phyloP scores from a whole-genome alignment of 2,329 filamentous ascomycete species.

The Trichophyton simii region DNA sequence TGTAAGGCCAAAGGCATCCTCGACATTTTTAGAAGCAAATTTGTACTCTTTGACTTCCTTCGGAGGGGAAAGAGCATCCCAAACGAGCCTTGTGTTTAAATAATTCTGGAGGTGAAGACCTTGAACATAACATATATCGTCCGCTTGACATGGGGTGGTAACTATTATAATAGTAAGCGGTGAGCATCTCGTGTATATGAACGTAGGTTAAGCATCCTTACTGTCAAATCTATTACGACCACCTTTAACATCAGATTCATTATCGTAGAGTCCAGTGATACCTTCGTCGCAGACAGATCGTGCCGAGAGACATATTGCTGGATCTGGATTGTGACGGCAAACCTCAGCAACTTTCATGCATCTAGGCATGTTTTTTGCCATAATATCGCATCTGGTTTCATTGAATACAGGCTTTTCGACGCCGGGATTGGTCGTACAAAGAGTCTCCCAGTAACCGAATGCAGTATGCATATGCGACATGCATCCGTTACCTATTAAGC shows the following conservation, averaged over 20 bases:
- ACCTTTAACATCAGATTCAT: slow-evolving; percentile 25
- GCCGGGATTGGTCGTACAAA: slow-evolving; percentile 34
- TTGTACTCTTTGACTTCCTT: slow-evolving; percentile 24
- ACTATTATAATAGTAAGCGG: neutral
- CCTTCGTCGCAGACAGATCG: slow-evolving; percentile 27
- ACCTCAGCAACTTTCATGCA: slow-evolving; percentile 29
- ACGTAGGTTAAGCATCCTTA: neutral
- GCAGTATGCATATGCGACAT: slow-evolving; percentile 30
- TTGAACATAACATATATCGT: slow-evolving; percentile 15
- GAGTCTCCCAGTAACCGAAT: slow-evolving; percentile 35
- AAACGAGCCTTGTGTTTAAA: slow-evolving; percentile 23
- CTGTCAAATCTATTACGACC: slow-evolving; percentile 36
- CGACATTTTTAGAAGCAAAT: slow-evolving; percentile 7
- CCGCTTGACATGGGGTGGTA: neutral
- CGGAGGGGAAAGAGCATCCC: slow-evolving; percentile 23
- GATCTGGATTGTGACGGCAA: slow-evolving; percentile 31
- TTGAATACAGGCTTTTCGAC: slow-evolving; percentile 13
- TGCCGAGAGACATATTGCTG: slow-evolving; percentile 31
- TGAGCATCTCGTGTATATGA: neutral
- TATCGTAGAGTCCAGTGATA: slow-evolving; percentile 31
- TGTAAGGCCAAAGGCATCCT: neutral
- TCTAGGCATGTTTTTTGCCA: slow-evolving; percentile 33
- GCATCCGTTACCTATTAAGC: slow-evolving; percentile 35
- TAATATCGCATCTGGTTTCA: slow-evolving; percentile 19
- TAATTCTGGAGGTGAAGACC: slow-evolving; percentile 21